A percentile compares a stretch with the other conserved stretches of the same genome.
Evolutionary conservation across 179 eudicot genomes (phyloP).

Genomic region (Drosera spatulata): DNA sequence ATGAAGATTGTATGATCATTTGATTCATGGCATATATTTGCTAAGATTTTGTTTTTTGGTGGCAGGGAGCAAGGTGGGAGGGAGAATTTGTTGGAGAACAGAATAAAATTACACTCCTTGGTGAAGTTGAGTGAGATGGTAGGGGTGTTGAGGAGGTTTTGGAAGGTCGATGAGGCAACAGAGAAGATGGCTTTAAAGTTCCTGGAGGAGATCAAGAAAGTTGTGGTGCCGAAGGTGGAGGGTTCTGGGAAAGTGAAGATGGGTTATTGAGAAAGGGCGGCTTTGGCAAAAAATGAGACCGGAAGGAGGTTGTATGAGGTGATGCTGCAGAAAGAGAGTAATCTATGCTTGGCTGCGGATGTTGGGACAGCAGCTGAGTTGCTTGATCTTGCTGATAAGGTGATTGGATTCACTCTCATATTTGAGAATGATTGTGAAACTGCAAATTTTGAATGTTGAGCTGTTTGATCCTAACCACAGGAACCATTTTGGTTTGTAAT

Average conservation of each 20-base stretch:
- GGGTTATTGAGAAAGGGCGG: conserved; percentile 59
- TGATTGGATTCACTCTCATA: conserved; percentile 5
- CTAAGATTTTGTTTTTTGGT: not conserved
- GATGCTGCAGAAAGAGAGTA: conserved; percentile 73
- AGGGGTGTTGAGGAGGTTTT: conserved; percentile 62
- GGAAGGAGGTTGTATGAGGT: conserved; percentile 80
- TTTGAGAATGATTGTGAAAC: no score
- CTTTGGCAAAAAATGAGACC: conserved; percentile 65
- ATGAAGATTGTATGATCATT: not conserved
- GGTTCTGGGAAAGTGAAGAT: conserved; percentile 24
- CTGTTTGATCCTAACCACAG: no score
- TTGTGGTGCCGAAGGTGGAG: conserved; percentile 30
- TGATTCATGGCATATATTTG: not conserved
- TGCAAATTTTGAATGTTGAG: no score
- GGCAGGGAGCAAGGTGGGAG: conserved; percentile 84
- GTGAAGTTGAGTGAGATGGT: conserved; percentile 85
- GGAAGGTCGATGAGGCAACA: conserved; percentile 71
- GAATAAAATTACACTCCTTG: conserved; percentile 68
- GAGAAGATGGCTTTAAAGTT: conserved; percentile 71
- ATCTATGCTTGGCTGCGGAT: conserved; percentile 88
- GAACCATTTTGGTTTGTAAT: no score
- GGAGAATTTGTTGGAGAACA: conserved; percentile 69
- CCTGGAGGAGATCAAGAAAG: conserved; percentile 59
- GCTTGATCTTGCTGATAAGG: conserved; percentile 85
- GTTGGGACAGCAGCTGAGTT: conserved; percentile 75